Conservation (phyloP, 1,139 yeast genomes). For the Zygoascus sp. region DNA sequence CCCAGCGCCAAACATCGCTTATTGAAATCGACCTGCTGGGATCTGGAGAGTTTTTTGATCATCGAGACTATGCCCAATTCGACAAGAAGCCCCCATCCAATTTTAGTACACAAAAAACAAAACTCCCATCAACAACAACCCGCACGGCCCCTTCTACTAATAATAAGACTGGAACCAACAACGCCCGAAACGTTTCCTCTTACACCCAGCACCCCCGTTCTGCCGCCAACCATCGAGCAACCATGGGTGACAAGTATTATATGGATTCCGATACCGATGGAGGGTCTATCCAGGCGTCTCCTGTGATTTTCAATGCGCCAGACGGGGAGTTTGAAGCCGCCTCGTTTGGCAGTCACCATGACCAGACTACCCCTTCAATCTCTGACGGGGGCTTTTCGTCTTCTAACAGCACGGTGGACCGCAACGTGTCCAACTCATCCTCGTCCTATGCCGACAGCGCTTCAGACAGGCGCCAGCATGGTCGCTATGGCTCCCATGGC, state of each 20-base stretch:
- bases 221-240: background rate
- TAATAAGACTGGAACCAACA: background rate
- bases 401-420: background rate
- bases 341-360: background rate
- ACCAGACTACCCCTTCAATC: background rate
- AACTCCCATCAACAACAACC: conserved; percentile 2
- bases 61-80: conserved; percentile 10
- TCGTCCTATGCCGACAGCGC: background rate
- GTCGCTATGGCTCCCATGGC: background rate
- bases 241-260: conserved; percentile 5
- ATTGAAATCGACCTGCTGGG: background rate
- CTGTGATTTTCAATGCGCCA: conserved; percentile 9
- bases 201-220: background rate
- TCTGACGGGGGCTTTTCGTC: background rate
- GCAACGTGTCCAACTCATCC: conserved; percentile 4
- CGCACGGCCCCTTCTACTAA: conserved; percentile 2
- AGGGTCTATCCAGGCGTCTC: conserved; percentile 11
- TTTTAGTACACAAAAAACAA: conserved; percentile 11
- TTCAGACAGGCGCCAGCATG: background rate
- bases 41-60: conserved; percentile 5
- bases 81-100: conserved; percentile 7
- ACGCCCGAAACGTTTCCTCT: background rate
- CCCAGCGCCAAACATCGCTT: background rate
- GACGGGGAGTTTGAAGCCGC: background rate
- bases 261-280: conserved; percentile 11